phyloP scores from a whole-genome alignment of 345 rosid genomes.

The Gossypium sturtianum region DNA sequence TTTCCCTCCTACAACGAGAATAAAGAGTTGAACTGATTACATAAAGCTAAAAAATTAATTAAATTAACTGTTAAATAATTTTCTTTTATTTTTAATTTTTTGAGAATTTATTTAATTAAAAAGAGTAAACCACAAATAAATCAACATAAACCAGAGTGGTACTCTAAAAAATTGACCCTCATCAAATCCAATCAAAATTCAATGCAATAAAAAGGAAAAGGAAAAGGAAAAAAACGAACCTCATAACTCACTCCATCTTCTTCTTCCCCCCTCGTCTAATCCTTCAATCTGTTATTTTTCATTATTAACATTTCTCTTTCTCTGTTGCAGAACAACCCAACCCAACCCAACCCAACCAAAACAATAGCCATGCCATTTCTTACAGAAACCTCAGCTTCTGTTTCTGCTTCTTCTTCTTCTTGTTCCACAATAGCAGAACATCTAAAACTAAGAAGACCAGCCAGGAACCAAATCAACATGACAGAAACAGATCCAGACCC shows the following conservation, averaged over 20 bases:
- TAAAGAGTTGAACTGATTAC: no score
- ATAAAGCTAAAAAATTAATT: no score
- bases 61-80: no score
- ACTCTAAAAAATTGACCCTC: no score
- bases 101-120: no score
- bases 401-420: conserved; percentile 17
- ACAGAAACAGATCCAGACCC: conserved; percentile 35
- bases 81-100: no score
- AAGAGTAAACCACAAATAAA: no score
- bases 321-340: neutral
- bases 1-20: no score
- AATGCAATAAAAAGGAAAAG: no score
- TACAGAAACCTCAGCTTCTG: conserved; percentile 28
- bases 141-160: no score
- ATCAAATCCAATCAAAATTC: no score
- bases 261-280: conserved; percentile 7
- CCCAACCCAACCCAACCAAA: neutral
- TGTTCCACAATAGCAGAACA: conserved; percentile 40
- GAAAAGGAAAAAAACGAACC: no score
- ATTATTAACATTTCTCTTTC: neutral
- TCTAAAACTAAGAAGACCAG: conserved; percentile 43
- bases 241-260: neutral
- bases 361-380: conserved; percentile 39
- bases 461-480: conserved; percentile 35
- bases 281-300: conserved; percentile 1